A percentile compares a stretch with the other conserved stretches of the same genome.
Conservation (phyloP, 2,329 filamentous ascomycete species). For the Fusarium anthophilum region DNA sequence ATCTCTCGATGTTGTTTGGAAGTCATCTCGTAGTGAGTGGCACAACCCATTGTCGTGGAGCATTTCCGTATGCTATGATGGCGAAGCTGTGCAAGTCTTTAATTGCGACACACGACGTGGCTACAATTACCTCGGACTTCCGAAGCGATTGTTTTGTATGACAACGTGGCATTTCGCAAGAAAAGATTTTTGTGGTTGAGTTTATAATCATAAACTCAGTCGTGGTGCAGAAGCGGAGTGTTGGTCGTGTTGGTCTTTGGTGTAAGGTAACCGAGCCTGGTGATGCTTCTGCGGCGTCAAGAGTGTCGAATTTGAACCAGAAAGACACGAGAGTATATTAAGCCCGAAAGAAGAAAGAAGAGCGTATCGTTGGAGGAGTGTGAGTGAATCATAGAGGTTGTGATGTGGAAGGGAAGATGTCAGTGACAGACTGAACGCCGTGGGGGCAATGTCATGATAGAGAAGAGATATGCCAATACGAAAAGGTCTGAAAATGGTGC, state of each 20-base stretch:
- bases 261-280: background rate
- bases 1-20: background rate
- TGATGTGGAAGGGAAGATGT: background rate
- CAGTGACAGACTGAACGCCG: background rate
- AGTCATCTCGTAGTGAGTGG: background rate
- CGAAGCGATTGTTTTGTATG: background rate
- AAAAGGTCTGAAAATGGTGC: background rate
- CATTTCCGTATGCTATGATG: background rate
- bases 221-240: background rate
- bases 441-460: background rate
- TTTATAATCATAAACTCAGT: background rate
- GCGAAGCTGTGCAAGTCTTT: background rate
- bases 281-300: background rate
- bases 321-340: background rate
- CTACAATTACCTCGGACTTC: background rate
- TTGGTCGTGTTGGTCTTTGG: background rate
- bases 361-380: too few relatives aligned
- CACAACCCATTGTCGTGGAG: background rate
- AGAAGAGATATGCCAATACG: background rate
- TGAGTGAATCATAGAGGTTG: slow-evolving; percentile 1
- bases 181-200: background rate
- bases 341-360: background rate
- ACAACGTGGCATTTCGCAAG: background rate
- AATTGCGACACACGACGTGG: background rate
- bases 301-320: background rate